phyloP scores from a whole-genome alignment of 176 grass and related monocot genomes.

The Carex scoparia region DNA sequence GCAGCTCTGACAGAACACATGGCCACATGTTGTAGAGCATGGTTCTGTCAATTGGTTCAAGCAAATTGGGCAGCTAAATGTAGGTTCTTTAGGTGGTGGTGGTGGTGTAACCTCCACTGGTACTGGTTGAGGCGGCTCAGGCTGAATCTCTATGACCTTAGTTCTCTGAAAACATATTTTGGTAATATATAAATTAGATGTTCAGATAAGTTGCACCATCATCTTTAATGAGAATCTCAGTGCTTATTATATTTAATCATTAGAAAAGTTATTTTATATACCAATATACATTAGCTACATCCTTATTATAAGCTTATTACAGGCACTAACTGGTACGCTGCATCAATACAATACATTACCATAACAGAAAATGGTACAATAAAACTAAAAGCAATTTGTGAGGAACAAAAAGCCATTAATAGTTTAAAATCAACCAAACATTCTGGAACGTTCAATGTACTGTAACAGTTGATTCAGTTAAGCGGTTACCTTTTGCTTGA shows the following conservation, averaged over 20 bases:
- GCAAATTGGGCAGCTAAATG: conserved; percentile 76
- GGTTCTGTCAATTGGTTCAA: conserved; percentile 62
- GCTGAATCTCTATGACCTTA: conserved; percentile 14
- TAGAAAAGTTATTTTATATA: neutral
- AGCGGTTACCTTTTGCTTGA: neutral
- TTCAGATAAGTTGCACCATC: neutral
- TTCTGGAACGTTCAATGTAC: neutral
- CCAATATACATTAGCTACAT: neutral
- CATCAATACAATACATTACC: neutral
- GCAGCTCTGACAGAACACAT: conserved; percentile 75
- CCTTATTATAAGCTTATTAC: neutral
- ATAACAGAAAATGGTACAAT: neutral
- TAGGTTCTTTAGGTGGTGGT: conserved; percentile 42
- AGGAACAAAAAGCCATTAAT: neutral
- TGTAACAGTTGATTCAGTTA: neutral
- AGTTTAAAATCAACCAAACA: neutral
- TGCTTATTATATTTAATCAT: neutral
- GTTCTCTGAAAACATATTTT: conserved; percentile 10
- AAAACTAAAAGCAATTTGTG: neutral
- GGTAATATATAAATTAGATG: neutral
- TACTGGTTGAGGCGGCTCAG: neutral
- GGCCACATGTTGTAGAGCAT: conserved; percentile 78
- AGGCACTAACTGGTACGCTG: neutral
- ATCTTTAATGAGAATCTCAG: neutral
- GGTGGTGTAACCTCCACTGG: neutral